Base-by-base conservation (phyloP, 2,329 filamentous ascomycete genomes). In the Didymellaceae sp. region DNA sequence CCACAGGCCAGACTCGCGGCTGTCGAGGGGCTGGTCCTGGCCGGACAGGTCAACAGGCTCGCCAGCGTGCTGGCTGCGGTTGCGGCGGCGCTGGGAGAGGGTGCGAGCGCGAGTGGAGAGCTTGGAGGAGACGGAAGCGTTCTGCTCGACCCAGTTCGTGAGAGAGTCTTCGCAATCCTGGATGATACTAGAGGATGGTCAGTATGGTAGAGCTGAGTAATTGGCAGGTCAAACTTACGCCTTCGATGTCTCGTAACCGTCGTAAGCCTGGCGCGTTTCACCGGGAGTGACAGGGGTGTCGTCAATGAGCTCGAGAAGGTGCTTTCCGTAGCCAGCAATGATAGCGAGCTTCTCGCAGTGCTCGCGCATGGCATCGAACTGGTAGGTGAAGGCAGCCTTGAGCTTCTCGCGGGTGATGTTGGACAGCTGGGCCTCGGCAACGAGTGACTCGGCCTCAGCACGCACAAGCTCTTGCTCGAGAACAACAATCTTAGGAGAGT, bases 391-490 rank as follows among this genome's bases (percentile, higher is more conserved):
- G 31, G 94, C 94, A 43, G 93, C 89, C 85, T 99, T 99, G 73
- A 99, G 87, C 84, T 99, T 99, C 79, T 99, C 93, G 67, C 94
- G 93, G 20, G 95, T 99, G 71, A 99, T 99, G 82, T 99, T 99
- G 73, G 93, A 97, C 43, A 99, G 84, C 79, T 99, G 94, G 6
- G 94, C 94, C 77, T 99, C 94, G 57, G 94, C 94, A 48, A 99
- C 94, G 11, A 99, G 86, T n/a, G 94, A 97, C 76, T 99, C 94
- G 67, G 94, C 94, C 77, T 99, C 94, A 62, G 94, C 94, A 66
- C 94, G 92, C 64, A 99, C 94, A 52, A 99, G 89, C 77, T 99
- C 94, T 77, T 99, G 94, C 78, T 99, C 94, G 46, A 99, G 87
- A 31, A 99, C 92, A 50, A 97, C 91, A 65, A 99, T 97, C 79